Evolutionary conservation across 805 yeast species (phyloP), one percentile per base, ranked within the genome.

Genomic region (Candida peoriensis): DNA sequence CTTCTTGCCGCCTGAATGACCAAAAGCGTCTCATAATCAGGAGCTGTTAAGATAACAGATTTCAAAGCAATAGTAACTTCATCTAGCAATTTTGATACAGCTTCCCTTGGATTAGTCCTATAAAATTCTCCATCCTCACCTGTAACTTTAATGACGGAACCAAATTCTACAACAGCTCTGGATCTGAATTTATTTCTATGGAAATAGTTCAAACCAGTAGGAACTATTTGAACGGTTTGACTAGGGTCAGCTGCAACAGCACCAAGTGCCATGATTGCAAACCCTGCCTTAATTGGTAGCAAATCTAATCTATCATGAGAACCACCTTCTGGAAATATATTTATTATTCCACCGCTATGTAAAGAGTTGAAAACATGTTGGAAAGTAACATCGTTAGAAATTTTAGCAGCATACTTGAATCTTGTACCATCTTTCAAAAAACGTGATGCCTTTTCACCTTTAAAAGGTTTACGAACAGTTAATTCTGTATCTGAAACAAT

Each of bases 291-390:
- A 46, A 90, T 67, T 0, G 98, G 97, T 28, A 90, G 66, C 47
- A 90, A 61, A 42, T 86, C 90, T 2, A 97, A 78, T 42, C 98
- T 70, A 57, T 90, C 98, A 53, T 90, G 98, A 8, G 96, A 85
- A 0, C 98, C 98, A 39, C 98, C 98, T 63, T 90, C 98, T 4
- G 97, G 96, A 62, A 87, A 90, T 30, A 90, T 84, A 4, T 96
- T 96, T 8, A 90, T 67, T 46, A 95, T 84, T 31, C 85, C 80
- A 26, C 85, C 85, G 17, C 76, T 66, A 27, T 86, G 76, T 42
- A 90, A 68, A 53, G 86, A 94, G 33, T 78, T 72, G 54, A 89
- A 90, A 5, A 93, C 97, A 46, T 72, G 71, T 39, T 82, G 75
- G 60, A 85, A 90, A 30, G 88, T 94, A 32, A 67, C 65, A 12